Evolutionary conservation across 2,329 filamentous ascomycete species (phyloP).

Genomic region (Colletotrichum noveboracense): DNA sequence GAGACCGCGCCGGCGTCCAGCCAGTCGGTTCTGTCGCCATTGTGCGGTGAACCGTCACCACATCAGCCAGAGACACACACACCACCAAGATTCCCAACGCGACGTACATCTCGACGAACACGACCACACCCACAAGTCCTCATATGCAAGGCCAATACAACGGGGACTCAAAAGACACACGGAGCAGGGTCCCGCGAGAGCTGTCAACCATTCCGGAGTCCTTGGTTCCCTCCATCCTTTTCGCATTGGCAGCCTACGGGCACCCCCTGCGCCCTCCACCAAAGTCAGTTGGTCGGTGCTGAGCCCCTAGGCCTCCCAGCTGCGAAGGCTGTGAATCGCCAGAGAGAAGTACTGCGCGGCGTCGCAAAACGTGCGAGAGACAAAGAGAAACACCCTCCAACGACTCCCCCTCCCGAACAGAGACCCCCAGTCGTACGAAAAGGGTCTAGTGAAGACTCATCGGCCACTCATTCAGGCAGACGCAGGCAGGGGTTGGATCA

Average conservation of each 20-base stretch:
- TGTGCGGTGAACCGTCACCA: neutral
- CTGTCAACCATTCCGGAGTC: neutral
- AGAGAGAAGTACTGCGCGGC: neutral
- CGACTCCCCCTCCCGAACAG: neutral
- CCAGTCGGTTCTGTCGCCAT: conserved; percentile 2
- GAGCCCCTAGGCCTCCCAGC: neutral
- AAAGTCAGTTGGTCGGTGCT: conserved; percentile 1
- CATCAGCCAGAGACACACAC: neutral
- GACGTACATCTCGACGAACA: neutral
- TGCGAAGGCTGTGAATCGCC: neutral
- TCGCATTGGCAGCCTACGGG: conserved; percentile 9
- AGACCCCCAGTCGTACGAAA: neutral
- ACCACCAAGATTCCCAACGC: neutral
- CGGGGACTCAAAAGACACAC: neutral
- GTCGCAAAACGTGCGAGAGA: neutral
- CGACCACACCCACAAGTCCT: neutral
- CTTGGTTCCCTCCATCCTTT: conserved; percentile 15
- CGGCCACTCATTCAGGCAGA: conserved; percentile 14
- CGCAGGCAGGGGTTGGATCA: conserved; percentile 2
- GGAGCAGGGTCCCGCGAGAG: neutral
- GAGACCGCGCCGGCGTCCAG: neutral
- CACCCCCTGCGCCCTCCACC: conserved; percentile 1
- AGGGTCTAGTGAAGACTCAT: conserved; percentile 12
- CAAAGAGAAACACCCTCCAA: neutral
- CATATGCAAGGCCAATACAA: neutral